Percentiles rank a stretch among this genome's conserved stretches.
Evolutionary conservation across 1,284 basidiomycete species (phyloP).

Genomic region (Rhizoctonia solani): DNA sequence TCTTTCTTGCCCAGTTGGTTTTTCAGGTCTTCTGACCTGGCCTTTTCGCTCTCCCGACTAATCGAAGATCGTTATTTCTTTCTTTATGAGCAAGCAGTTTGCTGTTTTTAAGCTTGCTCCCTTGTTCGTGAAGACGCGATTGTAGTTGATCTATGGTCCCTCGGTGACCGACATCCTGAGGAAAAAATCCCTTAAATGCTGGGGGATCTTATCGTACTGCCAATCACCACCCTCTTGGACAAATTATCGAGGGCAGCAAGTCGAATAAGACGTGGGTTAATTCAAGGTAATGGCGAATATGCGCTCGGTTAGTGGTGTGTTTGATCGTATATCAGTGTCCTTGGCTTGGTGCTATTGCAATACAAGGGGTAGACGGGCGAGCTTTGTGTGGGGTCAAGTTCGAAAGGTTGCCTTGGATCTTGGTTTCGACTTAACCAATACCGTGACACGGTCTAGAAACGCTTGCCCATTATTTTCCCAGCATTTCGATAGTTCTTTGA

Average conservation of each 20-base stretch:
- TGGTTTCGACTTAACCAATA: neutral
- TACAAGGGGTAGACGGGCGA: neutral
- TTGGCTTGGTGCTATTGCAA: neutral
- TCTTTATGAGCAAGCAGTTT: neutral
- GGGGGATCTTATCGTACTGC: too few species aligned
- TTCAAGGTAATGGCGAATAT: neutral
- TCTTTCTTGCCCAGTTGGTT: neutral
- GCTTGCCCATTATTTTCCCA: neutral
- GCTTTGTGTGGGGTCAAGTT: neutral
- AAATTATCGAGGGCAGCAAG: too few species aligned
- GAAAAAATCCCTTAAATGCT: too few species aligned
- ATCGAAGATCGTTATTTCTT: neutral
- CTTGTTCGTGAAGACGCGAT: too few species aligned
- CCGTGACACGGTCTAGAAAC: neutral
- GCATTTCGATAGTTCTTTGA: neutral
- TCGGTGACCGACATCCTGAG: too few species aligned
- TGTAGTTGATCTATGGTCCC: too few species aligned
- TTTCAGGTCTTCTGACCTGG: neutral
- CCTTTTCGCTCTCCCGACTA: too few species aligned
- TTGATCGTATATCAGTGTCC: neutral
- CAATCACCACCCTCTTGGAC: too few species aligned
- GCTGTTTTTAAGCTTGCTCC: too few species aligned
- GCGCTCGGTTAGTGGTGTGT: neutral
- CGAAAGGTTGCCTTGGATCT: neutral
- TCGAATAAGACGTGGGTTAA: neutral